phyloP scores from a whole-genome alignment of 331 rosid genomes.

The Malus hybrid region DNA sequence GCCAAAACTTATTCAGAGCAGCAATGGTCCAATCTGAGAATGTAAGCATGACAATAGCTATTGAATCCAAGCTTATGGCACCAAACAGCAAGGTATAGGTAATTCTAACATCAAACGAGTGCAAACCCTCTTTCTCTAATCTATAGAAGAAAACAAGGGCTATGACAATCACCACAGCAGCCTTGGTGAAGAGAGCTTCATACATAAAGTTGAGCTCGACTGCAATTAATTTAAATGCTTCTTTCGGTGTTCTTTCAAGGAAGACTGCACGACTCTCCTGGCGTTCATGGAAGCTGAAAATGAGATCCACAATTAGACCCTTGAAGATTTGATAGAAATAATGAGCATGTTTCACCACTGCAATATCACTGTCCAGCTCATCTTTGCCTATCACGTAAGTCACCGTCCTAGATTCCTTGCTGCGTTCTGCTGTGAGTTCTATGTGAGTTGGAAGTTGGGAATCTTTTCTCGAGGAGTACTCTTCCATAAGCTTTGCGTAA shows the following conservation, averaged over 20 bases:
- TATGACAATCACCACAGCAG: background rate
- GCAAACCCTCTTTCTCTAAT: background rate
- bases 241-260: background rate
- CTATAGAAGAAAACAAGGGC: slow-evolving; percentile 2
- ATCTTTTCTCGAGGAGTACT: background rate
- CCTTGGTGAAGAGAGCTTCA: slow-evolving; percentile 46
- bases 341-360: slow-evolving; percentile 14
- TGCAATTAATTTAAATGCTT: slow-evolving; percentile 22
- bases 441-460: slow-evolving; percentile 7
- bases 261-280: slow-evolving; percentile 22
- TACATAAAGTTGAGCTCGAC: slow-evolving; percentile 45
- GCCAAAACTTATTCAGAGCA: background rate
- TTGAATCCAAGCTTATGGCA: slow-evolving; percentile 18
- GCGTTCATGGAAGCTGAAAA: slow-evolving; percentile 23
- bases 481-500: slow-evolving; percentile 13
- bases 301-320: slow-evolving; percentile 29
- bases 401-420: background rate
- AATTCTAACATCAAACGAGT: slow-evolving; percentile 12
- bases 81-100: slow-evolving; percentile 32
- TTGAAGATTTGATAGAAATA: slow-evolving; percentile 13
- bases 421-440: background rate
- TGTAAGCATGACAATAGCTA: slow-evolving; percentile 9
- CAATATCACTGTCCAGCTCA: background rate
- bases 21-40: slow-evolving; percentile 22
- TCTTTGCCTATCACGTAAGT: background rate